Evolutionary conservation across 176 grass and related monocot genomes (phyloP).

Genomic region (Miscanthus lutarioriparius): DNA sequence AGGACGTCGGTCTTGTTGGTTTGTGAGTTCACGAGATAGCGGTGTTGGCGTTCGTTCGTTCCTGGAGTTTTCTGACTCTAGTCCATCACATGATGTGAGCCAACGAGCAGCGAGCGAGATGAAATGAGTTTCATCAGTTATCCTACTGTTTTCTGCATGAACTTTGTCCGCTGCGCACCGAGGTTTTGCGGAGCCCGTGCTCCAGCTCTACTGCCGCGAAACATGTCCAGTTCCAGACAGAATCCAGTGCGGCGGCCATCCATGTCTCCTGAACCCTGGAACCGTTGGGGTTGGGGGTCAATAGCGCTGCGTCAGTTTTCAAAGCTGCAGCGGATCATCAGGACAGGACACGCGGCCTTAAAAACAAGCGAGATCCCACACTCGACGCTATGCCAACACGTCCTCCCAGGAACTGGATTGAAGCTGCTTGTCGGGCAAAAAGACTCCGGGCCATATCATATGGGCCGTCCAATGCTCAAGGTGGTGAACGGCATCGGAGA

Average conservation of each 20-base stretch:
- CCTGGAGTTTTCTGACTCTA: background rate
- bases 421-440: constrained; percentile 14
- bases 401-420: constrained; percentile 20
- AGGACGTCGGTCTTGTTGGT: background rate
- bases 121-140: background rate
- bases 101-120: background rate
- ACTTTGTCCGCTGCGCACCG: background rate
- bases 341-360: background rate
- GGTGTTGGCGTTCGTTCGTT: background rate
- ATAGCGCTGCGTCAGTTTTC: background rate
- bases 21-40: background rate
- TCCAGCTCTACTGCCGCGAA: background rate
- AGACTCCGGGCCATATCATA: constrained; percentile 16
- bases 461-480: constrained; percentile 5
- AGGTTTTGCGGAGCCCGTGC: background rate
- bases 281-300: background rate
- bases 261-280: background rate
- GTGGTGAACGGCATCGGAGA: background rate
- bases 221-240: background rate
- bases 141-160: background rate
- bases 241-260: background rate
- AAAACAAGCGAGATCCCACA: background rate
- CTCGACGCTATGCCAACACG: background rate
- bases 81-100: background rate
- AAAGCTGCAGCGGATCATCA: background rate